Evolutionary conservation across 176 grass and related monocot genomes (phyloP).

Genomic region (Tillandsia leiboldiana): DNA sequence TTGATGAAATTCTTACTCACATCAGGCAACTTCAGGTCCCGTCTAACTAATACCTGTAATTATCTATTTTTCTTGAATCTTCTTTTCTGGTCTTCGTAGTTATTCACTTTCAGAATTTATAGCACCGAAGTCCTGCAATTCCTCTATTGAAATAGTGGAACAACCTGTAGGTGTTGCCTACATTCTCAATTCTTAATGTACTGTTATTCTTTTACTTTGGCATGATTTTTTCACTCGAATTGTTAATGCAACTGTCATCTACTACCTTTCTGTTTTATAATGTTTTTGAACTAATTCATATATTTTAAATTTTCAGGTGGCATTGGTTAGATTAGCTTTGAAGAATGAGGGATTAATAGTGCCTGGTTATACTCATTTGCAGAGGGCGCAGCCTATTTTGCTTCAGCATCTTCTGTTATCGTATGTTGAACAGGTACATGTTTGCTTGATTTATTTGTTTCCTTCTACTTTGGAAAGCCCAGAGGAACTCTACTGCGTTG

Average conservation of each 20-base stretch:
- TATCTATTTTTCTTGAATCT: neutral
- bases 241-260: no score
- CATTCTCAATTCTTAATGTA: no score
- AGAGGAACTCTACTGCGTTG: neutral
- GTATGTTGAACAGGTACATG: slow-evolving; percentile 85
- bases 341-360: slow-evolving; percentile 82
- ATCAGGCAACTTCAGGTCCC: slow-evolving; percentile 84
- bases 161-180: no score
- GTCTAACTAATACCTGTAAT: neutral
- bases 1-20: slow-evolving; percentile 76
- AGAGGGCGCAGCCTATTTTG: slow-evolving; percentile 86
- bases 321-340: slow-evolving; percentile 72
- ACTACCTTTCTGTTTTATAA: neutral
- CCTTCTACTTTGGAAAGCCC: neutral
- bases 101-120: neutral
- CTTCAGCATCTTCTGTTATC: slow-evolving; percentile 88
- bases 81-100: neutral
- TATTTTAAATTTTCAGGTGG: slow-evolving; percentile 55
- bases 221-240: no score
- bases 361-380: slow-evolving; percentile 96
- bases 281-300: slow-evolving; percentile 2
- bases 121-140: no score
- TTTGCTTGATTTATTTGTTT: slow-evolving; percentile 17
- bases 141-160: no score
- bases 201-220: no score